A percentile compares a stretch with the other conserved stretches of the same genome.
Evolutionary conservation across 495 filamentous ascomycete species (phyloP).

Genomic region (Aspergillus indologenus): DNA sequence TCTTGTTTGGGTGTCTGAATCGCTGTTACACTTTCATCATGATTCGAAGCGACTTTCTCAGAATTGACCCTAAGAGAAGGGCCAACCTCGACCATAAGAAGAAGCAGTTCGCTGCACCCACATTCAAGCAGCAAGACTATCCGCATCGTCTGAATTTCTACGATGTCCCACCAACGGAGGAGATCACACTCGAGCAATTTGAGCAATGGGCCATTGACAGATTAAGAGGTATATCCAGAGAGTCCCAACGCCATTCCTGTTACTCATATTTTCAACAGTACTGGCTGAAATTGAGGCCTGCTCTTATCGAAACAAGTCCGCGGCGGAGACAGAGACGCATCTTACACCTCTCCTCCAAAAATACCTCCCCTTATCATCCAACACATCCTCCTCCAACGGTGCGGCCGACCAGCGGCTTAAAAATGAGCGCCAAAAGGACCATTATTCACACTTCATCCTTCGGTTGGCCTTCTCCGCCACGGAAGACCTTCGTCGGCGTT

Average conservation of each 20-base stretch:
- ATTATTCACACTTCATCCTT: slow-evolving; percentile 97
- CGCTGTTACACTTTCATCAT: slow-evolving; percentile 43
- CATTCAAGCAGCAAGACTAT: slow-evolving; percentile 73
- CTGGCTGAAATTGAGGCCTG: slow-evolving; percentile 95
- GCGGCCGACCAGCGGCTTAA: slow-evolving; percentile 48
- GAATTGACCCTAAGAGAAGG: slow-evolving; percentile 80
- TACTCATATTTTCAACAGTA: slow-evolving; percentile 49
- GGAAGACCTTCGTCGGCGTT: slow-evolving; percentile 87
- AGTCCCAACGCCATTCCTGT: background rate
- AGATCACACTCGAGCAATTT: slow-evolving; percentile 96
- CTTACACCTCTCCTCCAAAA: slow-evolving; percentile 81
- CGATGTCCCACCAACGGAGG: slow-evolving; percentile 77
- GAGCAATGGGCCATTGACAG: slow-evolving; percentile 99
- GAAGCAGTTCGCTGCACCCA: slow-evolving; percentile 74
- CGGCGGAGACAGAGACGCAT: slow-evolving; percentile 70
- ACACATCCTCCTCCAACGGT: slow-evolving; percentile 58
- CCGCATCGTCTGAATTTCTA: slow-evolving; percentile 91
- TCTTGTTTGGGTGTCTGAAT: background rate
- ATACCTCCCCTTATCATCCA: slow-evolving; percentile 79
- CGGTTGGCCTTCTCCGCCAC: slow-evolving; percentile 89
- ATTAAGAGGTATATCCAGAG: slow-evolving; percentile 59
- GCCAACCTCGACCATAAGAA: slow-evolving; percentile 73
- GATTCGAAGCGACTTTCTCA: slow-evolving; percentile 67
- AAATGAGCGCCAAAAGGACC: slow-evolving; percentile 86
- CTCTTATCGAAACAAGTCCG: slow-evolving; percentile 85